Percentiles rank a stretch among this genome's conserved stretches.
Evolutionary conservation across 2,329 filamentous ascomycete species (phyloP).

Genomic region (Calonectria leucothoes): DNA sequence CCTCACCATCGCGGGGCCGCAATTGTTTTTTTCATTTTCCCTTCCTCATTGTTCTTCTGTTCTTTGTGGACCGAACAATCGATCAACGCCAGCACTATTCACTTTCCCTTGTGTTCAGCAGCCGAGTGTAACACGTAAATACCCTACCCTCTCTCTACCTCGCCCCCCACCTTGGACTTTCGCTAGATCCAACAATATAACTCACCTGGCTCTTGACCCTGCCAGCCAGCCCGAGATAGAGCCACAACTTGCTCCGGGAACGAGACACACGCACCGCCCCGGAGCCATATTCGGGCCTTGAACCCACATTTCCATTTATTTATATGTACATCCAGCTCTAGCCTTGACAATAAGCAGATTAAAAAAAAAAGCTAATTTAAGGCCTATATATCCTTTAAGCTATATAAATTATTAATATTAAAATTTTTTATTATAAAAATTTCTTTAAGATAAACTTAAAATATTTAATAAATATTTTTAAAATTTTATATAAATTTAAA

Average conservation of each 20-base stretch:
- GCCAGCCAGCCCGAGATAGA: not conserved
- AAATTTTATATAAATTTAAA: no score
- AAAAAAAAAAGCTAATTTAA: no score
- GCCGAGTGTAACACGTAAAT: conserved; percentile 44
- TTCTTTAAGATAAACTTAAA: no score
- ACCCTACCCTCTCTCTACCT: conserved; percentile 14
- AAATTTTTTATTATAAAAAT: no score
- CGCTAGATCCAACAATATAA: conserved; percentile 31
- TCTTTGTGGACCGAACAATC: conserved; percentile 43
- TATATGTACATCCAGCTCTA: no score
- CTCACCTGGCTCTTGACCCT: not conserved
- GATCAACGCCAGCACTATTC: conserved; percentile 34
- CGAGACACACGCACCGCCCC: conserved; percentile 43
- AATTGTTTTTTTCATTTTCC: conserved; percentile 25
- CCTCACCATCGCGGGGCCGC: conserved; percentile 38
- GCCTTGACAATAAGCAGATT: no score
- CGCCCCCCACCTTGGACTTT: conserved; percentile 35
- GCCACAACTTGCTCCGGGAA: conserved; percentile 39
- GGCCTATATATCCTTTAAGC: no score
- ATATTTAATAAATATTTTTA: no score
- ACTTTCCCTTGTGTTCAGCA: conserved; percentile 43
- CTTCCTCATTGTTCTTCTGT: conserved; percentile 42
- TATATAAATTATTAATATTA: no score
- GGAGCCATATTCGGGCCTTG: no score
- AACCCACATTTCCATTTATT: no score